Conservation (phyloP, 345 rosid genomes). For the Rhodomyrtus tomentosa region DNA sequence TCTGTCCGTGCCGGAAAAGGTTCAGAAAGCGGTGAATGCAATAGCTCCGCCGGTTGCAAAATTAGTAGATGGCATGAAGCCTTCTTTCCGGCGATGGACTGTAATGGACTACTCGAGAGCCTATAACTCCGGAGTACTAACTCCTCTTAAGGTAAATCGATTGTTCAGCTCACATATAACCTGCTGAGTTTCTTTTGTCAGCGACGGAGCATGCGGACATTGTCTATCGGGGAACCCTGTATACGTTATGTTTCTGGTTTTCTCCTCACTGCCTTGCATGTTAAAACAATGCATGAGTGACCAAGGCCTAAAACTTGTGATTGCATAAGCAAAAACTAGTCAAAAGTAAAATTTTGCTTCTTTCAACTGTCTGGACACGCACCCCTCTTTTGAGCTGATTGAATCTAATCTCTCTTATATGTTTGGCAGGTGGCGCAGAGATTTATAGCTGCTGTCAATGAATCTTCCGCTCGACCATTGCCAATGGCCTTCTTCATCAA, state of each 20-base stretch:
- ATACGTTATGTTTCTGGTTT: neutral
- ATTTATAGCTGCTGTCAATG: conserved; percentile 28
- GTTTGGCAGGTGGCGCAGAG: conserved; percentile 40
- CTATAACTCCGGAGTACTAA: conserved; percentile 31
- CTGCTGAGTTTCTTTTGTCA: neutral
- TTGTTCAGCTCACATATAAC: neutral
- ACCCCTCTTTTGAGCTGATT: too few relatives aligned
- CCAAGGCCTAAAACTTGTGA: neutral
- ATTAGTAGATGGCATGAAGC: neutral
- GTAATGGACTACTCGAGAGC: conserved; percentile 44
- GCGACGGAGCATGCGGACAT: neutral
- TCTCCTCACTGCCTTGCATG: neutral
- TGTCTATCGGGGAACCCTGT: neutral
- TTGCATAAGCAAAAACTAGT: neutral
- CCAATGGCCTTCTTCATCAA: conserved; percentile 56
- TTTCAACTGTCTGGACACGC: neutral
- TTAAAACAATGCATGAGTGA: neutral
- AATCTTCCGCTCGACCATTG: conserved; percentile 25
- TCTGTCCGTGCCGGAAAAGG: conserved; percentile 25
- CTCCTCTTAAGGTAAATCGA: conserved; percentile 31
- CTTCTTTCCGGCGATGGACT: conserved; percentile 29
- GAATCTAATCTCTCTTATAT: neutral
- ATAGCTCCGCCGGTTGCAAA: conserved; percentile 9
- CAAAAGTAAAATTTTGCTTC: neutral
- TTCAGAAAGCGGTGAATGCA: conserved; percentile 32